phyloP scores from a whole-genome alignment of 352 stramenopile species.

The Globisporangium echinulatum region DNA sequence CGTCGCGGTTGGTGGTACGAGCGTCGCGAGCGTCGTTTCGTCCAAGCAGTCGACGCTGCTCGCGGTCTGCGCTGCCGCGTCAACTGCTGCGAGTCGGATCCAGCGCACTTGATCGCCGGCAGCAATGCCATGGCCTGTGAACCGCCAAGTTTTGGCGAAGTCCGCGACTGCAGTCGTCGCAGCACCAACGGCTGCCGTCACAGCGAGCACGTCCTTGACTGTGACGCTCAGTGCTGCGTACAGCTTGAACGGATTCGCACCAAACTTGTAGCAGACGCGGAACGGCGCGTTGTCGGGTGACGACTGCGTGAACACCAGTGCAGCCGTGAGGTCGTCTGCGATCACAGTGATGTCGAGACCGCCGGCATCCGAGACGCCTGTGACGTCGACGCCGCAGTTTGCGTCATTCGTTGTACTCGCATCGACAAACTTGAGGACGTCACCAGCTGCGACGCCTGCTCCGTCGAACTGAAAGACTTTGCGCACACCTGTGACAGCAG shows the following conservation, averaged over 20 bases:
- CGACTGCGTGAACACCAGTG: constrained; percentile 38
- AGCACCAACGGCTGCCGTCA: constrained; percentile 26
- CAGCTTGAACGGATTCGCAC: constrained; percentile 59
- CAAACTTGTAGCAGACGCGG: constrained; percentile 64
- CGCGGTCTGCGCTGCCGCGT: constrained; percentile 18
- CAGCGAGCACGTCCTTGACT: constrained; percentile 40
- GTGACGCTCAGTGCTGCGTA: constrained; percentile 38
- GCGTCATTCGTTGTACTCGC: constrained; percentile 38
- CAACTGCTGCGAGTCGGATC: constrained; percentile 33
- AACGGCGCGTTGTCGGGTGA: constrained; percentile 34
- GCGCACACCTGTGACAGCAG: constrained; percentile 36
- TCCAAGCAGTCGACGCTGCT: constrained; percentile 32
- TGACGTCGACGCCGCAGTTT: constrained; percentile 37
- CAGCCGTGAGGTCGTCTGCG: constrained; percentile 13
- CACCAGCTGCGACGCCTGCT: constrained; percentile 21
- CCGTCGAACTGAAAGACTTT: constrained; percentile 52
- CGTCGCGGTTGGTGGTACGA: constrained; percentile 10
- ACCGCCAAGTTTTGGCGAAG: constrained; percentile 47
- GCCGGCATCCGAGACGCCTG: constrained; percentile 41
- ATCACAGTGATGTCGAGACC: constrained; percentile 27
- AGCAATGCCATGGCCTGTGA: constrained; percentile 33
- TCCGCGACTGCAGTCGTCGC: constrained; percentile 35
- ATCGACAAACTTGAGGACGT: constrained; percentile 66
- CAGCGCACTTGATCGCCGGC: constrained; percentile 46
- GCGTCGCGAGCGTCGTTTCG: constrained; percentile 24